Percentiles rank a stretch among this genome's conserved stretches.
phyloP scores from a whole-genome alignment of 331 rosid species.

The Arachis monticola region DNA sequence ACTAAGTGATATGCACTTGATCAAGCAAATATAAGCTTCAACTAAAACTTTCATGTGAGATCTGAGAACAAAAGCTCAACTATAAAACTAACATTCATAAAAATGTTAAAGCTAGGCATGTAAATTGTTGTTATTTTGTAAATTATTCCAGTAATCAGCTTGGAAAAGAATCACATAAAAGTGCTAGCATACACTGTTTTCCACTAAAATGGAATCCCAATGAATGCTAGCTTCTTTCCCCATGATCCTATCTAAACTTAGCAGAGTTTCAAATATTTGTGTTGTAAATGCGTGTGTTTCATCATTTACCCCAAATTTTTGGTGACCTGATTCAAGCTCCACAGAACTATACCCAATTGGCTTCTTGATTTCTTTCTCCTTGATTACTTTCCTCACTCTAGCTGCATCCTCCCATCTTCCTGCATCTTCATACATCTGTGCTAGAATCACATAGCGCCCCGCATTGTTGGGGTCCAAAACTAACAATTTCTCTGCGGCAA shows the following conservation, averaged over 20 bases:
- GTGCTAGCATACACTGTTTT: constrained; percentile 16
- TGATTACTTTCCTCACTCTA: constrained; percentile 61
- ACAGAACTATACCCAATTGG: constrained; percentile 73
- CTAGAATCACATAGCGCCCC: constrained; percentile 67
- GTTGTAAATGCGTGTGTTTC: constrained; percentile 57
- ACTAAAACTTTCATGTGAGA: neutral
- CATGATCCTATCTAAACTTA: constrained; percentile 53
- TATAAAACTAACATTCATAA: neutral
- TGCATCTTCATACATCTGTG: constrained; percentile 72
- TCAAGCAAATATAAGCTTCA: neutral
- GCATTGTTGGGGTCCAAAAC: constrained; percentile 72
- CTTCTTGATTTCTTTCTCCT: constrained; percentile 74
- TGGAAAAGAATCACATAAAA: constrained; percentile 5
- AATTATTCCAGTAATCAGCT: neutral
- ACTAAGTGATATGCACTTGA: neutral
- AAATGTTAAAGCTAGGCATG: constrained; percentile 23
- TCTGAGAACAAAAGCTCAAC: neutral
- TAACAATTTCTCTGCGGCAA: constrained; percentile 66
- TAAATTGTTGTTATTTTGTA: neutral
- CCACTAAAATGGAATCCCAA: constrained; percentile 26
- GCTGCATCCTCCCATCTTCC: constrained; percentile 77
- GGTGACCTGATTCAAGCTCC: constrained; percentile 63
- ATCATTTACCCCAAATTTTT: constrained; percentile 65
- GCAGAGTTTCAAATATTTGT: constrained; percentile 58
- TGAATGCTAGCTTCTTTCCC: constrained; percentile 38